Evolutionary conservation across 139 green algal species (phyloP).

Genomic region (Yamagishiella unicocca): DNA sequence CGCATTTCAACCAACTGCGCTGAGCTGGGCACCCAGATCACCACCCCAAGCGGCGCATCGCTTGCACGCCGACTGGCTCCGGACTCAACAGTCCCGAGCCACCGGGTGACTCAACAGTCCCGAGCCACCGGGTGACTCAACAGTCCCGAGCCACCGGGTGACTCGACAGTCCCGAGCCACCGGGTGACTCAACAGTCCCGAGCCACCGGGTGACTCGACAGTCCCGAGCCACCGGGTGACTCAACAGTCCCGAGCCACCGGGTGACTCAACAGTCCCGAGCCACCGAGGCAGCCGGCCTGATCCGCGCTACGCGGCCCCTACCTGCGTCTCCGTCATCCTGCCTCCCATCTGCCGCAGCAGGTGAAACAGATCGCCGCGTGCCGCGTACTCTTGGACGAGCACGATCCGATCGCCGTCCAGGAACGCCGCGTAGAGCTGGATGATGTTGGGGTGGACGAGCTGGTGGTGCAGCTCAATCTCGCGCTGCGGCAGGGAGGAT

Average conservation of each 20-base stretch:
- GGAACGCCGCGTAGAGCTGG: conserved; percentile 51
- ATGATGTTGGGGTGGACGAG: conserved; percentile 60
- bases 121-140: too few species aligned
- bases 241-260: background rate
- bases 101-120: too few species aligned
- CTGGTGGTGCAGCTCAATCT: conserved; percentile 44
- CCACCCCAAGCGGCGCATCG: too few species aligned
- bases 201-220: too few species aligned
- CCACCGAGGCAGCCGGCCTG: background rate
- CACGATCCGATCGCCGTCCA: conserved; percentile 43
- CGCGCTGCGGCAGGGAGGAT: conserved; percentile 3
- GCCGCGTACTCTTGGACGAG: conserved; percentile 47
- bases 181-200: too few species aligned
- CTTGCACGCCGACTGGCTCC: too few species aligned
- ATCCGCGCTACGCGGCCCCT: background rate
- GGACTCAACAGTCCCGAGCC: too few species aligned
- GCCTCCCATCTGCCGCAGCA: conserved; percentile 25
- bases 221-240: too few species aligned
- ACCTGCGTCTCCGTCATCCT: conserved; percentile 45
- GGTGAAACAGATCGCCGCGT: conserved; percentile 38
- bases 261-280: background rate
- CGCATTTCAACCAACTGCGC: too few species aligned
- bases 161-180: too few species aligned
- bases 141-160: too few species aligned
- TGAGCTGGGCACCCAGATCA: too few species aligned